These are phyloP conservation scores for Globisporangium heterothallicum DNA, from an alignment of 352 stramenopile species.

Conservation along the genomic window DNA sequence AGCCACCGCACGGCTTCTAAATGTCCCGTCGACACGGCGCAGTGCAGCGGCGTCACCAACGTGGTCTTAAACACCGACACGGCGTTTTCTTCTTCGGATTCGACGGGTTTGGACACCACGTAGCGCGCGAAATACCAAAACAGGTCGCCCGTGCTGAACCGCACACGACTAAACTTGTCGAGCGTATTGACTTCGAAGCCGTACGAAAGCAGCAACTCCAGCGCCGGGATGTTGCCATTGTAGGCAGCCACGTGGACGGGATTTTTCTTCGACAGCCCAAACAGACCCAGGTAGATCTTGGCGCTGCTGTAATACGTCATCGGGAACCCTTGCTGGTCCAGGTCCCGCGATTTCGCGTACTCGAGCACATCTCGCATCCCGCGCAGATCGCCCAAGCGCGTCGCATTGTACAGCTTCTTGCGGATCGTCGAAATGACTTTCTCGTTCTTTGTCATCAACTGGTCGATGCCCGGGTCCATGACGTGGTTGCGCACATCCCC, in stretches of 20 bases:
- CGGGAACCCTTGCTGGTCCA: conserved; percentile 50
- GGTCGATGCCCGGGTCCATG: conserved; percentile 40
- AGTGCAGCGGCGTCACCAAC: conserved; percentile 77
- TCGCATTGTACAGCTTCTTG: conserved; percentile 70
- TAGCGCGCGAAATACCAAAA: conserved; percentile 79
- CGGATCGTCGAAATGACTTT: conserved; percentile 48
- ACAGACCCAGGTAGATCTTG: conserved; percentile 47
- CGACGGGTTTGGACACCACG: conserved; percentile 49
- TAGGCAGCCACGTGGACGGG: conserved; percentile 73
- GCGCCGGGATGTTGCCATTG: conserved; percentile 60
- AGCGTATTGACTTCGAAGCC: conserved; percentile 61
- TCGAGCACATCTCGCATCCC: conserved; percentile 61
- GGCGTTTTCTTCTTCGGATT: conserved; percentile 52
- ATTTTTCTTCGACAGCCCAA: conserved; percentile 71
- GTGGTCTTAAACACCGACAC: conserved; percentile 80
- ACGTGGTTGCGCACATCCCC: conserved; percentile 66
- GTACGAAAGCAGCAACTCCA: conserved; percentile 45
- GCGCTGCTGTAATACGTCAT: conserved; percentile 42
- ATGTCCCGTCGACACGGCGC: conserved; percentile 64
- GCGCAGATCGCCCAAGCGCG: conserved; percentile 52
- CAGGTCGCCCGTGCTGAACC: conserved; percentile 73
- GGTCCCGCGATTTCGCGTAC: conserved; percentile 36
- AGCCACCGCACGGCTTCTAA: conserved; percentile 68
- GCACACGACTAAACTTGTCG: conserved; percentile 77
- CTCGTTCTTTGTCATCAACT: conserved; percentile 52